These are phyloP conservation scores for Phytophthora pluvialis DNA, from an alignment of 352 stramenopile species.

Conservation along the genomic window DNA sequence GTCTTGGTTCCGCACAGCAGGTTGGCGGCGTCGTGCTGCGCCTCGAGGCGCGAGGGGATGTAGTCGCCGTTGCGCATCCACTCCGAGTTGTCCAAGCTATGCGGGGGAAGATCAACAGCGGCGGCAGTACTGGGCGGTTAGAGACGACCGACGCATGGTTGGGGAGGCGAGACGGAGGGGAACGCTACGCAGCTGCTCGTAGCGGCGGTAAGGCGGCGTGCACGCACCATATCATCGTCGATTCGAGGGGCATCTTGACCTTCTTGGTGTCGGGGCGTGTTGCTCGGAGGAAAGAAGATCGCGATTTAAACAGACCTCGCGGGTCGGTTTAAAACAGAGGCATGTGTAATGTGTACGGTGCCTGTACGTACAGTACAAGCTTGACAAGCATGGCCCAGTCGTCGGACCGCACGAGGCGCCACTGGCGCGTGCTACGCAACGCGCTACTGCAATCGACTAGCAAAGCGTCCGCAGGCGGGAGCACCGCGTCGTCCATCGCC, in stretches of 20 bases:
- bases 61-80: constrained; percentile 99
- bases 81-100: constrained; percentile 96
- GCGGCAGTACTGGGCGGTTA: constrained; percentile 8
- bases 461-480: neutral
- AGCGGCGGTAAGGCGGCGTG: neutral
- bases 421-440: constrained; percentile 77
- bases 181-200: neutral
- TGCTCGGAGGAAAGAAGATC: constrained; percentile 38
- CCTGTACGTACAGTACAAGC: too few species aligned
- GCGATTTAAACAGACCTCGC: constrained; percentile 9
- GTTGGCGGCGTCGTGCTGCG: constrained; percentile 98
- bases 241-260: constrained; percentile 83
- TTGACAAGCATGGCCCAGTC: constrained; percentile 30
- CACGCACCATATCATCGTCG: constrained; percentile 88
- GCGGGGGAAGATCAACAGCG: constrained; percentile 3
- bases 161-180: constrained; percentile 1
- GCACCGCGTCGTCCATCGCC: constrained; percentile 65
- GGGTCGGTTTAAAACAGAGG: too few species aligned
- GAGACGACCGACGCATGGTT: neutral
- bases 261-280: constrained; percentile 19
- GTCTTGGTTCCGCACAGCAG: constrained; percentile 97
- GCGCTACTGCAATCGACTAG: constrained; percentile 49
- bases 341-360: too few species aligned
- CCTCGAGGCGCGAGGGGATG: constrained; percentile 97
- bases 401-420: constrained; percentile 52